These are phyloP conservation scores for Boletus edulis DNA, from an alignment of 768 basidiomycete genomes.

Conservation along the genomic window DNA sequence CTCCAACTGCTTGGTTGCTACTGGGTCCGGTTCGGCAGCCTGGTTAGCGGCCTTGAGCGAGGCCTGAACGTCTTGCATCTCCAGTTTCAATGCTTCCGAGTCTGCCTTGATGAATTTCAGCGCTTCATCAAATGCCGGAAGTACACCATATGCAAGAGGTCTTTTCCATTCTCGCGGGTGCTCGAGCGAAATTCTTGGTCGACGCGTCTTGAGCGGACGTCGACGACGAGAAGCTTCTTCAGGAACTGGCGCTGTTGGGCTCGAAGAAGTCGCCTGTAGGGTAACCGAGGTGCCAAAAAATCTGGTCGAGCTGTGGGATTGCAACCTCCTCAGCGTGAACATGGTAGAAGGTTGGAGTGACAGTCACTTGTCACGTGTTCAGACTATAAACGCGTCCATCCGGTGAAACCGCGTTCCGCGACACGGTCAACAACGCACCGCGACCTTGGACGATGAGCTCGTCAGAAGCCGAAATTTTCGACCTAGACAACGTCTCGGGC, in stretches of 20 bases:
- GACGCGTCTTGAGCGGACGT: slow-evolving; percentile 31
- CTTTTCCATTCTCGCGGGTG: slow-evolving; percentile 62
- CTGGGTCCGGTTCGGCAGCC: slow-evolving; percentile 31
- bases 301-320: neutral
- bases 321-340: slow-evolving; percentile 15
- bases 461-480: slow-evolving; percentile 69
- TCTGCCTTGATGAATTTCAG: slow-evolving; percentile 67
- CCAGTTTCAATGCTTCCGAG: slow-evolving; percentile 43
- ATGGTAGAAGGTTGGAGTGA: slow-evolving; percentile 4
- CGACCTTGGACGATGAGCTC: slow-evolving; percentile 56
- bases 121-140: slow-evolving; percentile 86
- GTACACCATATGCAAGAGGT: slow-evolving; percentile 56
- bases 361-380: slow-evolving; percentile 13
- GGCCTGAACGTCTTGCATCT: slow-evolving; percentile 22
- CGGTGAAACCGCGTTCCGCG: slow-evolving; percentile 4
- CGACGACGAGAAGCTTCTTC: slow-evolving; percentile 7
- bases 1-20: slow-evolving; percentile 42
- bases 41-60: slow-evolving; percentile 19
- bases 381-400: slow-evolving; percentile 11
- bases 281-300: slow-evolving; percentile 5
- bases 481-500: slow-evolving; percentile 54
- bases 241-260: neutral
- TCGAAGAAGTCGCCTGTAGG: slow-evolving; percentile 9
- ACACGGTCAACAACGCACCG: slow-evolving; percentile 5
- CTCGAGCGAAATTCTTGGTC: slow-evolving; percentile 51